phyloP scores from a whole-genome alignment of 202 grass and related monocot species.

The Digitaria exilis region DNA sequence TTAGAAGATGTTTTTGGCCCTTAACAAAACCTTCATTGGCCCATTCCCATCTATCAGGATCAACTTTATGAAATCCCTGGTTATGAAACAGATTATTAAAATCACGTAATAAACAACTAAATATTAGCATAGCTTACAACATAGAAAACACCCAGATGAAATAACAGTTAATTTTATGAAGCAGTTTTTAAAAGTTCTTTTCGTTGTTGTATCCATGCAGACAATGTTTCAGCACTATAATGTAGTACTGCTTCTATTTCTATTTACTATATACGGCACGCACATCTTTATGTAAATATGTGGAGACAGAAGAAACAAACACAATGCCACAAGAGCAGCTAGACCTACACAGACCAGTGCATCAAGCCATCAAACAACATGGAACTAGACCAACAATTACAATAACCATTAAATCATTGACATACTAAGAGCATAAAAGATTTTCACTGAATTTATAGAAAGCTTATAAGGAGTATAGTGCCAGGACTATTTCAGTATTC shows the following conservation, averaged over 20 bases:
- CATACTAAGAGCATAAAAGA: background rate
- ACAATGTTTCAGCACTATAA: background rate
- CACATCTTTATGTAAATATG: background rate
- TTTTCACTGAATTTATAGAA: too few species aligned
- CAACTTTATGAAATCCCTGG: slow-evolving; percentile 71
- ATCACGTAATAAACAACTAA: background rate
- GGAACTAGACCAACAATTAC: background rate
- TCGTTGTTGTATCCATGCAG: background rate
- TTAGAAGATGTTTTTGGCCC: slow-evolving; percentile 67
- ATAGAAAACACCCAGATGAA: background rate
- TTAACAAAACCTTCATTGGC: slow-evolving; percentile 68
- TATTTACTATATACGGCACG: background rate
- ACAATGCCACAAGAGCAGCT: background rate
- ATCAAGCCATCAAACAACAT: slow-evolving; percentile 7
- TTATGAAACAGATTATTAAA: slow-evolving; percentile 14
- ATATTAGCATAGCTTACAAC: background rate
- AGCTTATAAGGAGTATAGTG: too few species aligned
- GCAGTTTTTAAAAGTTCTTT: background rate
- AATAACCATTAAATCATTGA: background rate
- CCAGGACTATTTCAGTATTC: too few species aligned
- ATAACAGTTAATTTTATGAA: background rate
- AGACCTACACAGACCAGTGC: slow-evolving; percentile 5
- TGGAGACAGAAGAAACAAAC: background rate
- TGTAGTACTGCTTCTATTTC: background rate
- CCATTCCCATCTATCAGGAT: slow-evolving; percentile 70